Percentiles rank a stretch among this genome's conserved stretches.
phyloP scores from a whole-genome alignment of 176 grass and related monocot genomes.

The Phragmites australis region DNA sequence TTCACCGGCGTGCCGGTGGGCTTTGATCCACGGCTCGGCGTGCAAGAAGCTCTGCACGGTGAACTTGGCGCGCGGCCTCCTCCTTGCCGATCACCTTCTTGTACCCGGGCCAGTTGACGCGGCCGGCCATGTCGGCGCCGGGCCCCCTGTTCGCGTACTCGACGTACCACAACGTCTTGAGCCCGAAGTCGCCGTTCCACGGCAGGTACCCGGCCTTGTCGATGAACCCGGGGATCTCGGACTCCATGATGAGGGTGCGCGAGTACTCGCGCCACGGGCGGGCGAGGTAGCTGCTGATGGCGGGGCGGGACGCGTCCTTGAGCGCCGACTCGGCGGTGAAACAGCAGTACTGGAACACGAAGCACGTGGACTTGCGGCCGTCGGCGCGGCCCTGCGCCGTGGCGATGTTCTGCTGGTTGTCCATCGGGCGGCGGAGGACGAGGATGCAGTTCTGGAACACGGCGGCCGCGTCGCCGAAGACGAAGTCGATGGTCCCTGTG shows the following conservation, averaged over 20 bases:
- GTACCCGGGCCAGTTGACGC: conserved; percentile 62
- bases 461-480: conserved; percentile 58
- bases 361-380: conserved; percentile 50
- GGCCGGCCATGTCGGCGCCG: conserved; percentile 37
- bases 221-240: conserved; percentile 46
- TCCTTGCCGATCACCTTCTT: conserved; percentile 46
- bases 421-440: conserved; percentile 55
- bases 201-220: conserved; percentile 54
- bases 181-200: conserved; percentile 52
- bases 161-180: conserved; percentile 60
- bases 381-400: conserved; percentile 63
- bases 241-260: conserved; percentile 64
- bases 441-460: conserved; percentile 72
- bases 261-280: conserved; percentile 68
- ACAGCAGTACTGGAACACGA: conserved; percentile 48
- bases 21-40: conserved; percentile 57
- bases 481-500: conserved; percentile 59
- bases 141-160: conserved; percentile 63
- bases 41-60: conserved; percentile 61
- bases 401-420: conserved; percentile 83
- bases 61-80: conserved; percentile 47
- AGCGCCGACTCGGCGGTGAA: conserved; percentile 42
- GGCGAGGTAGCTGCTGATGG: conserved; percentile 50
- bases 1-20: conserved; percentile 46
- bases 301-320: conserved; percentile 2